Base-by-base conservation (phyloP, 1,284 basidiomycete genomes). In the Apiotrichum domesticum region DNA sequence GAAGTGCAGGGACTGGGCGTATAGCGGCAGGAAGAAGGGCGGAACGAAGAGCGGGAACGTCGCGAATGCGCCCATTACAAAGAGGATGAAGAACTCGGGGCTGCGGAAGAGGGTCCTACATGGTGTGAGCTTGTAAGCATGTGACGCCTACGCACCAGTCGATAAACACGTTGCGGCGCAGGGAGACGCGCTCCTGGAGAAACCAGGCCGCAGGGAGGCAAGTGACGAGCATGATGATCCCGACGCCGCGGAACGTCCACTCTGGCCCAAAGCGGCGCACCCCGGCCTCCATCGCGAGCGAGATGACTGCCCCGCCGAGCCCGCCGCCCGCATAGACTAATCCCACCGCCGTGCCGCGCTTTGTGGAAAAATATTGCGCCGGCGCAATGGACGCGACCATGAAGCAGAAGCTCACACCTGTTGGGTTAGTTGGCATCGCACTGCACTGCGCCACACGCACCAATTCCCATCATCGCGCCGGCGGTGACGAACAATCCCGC, bases 31-130 rank as follows among this genome's bases (percentile, higher is more conserved):
- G 58, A 73, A 69, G 64, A 75, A 75, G 32, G 74, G 71, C 8
- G 74, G 71, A 2, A 76, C 72, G 54, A 75, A 67, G 21, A 76
- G 63, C 1, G 72, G 69, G 52, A 76, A 76, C 3, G 70, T 71
- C 3, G 58, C 70, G 6, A 75, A 51, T 3, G 68, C 71, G 4
- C 68, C 71, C 0, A 67, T 63, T 10, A 66, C 35, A 43, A 74
- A 66, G 51, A 75, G 56, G 33, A 70, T 57, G 34, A 64, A 60
- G 59, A 74, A 76, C 11, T 68, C 66, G 21, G 59, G 45, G 33
- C 69, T 61, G 35, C 58, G 60, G 61, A 74, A 74, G 6, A 68
- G 55, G 2, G 51, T 63, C 63, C 62, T 69, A 55, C 58, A 59
- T 54, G 15, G 1, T 42, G 56, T 57, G 32, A 54, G 52, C 47